phyloP scores from a whole-genome alignment of 2,329 filamentous ascomycete species.

The Phialophora tarda region DNA sequence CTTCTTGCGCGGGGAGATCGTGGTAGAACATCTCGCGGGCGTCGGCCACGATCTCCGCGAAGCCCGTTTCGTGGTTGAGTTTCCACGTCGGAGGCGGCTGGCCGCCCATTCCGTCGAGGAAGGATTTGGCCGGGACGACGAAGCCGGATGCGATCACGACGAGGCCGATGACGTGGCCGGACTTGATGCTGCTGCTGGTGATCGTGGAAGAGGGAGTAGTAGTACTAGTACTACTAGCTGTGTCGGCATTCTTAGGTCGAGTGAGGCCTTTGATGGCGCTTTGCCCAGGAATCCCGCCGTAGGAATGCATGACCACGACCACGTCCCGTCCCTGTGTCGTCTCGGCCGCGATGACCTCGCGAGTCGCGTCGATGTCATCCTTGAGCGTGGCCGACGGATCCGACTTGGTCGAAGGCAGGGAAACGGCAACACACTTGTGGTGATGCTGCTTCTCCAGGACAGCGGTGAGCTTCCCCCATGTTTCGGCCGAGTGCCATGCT shows the following conservation, averaged over 20 bases:
- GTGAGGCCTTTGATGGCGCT: conserved; percentile 56
- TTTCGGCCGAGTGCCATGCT: conserved; percentile 54
- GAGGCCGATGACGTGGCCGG: conserved; percentile 53
- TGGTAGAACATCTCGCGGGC: conserved; percentile 57
- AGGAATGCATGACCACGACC: conserved; percentile 57
- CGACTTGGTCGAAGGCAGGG: conserved; percentile 49
- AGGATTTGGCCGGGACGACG: conserved; percentile 46
- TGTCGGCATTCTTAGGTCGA: conserved; percentile 25
- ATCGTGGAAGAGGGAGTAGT: conserved; percentile 17
- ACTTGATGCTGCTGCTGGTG: background rate
- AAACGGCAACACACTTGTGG: conserved; percentile 46
- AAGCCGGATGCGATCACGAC: conserved; percentile 56
- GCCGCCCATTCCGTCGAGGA: conserved; percentile 52
- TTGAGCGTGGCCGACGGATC: conserved; percentile 49
- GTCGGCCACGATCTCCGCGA: conserved; percentile 48
- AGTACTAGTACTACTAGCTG: too few species aligned
- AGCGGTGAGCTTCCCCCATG: conserved; percentile 47
- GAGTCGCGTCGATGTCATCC: conserved; percentile 52
- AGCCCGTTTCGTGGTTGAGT: conserved; percentile 50
- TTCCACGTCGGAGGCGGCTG: conserved; percentile 53
- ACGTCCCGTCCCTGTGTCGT: conserved; percentile 50
- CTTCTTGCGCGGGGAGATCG: conserved; percentile 55
- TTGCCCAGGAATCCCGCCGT: conserved; percentile 55
- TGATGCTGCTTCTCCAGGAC: conserved; percentile 44
- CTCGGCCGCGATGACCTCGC: conserved; percentile 47